A percentile compares a stretch with the other conserved stretches of the same genome.
These are phyloP conservation scores for Cercospora berteroae DNA, from an alignment of 2,329 filamentous ascomycete species.

Conservation along the genomic window DNA sequence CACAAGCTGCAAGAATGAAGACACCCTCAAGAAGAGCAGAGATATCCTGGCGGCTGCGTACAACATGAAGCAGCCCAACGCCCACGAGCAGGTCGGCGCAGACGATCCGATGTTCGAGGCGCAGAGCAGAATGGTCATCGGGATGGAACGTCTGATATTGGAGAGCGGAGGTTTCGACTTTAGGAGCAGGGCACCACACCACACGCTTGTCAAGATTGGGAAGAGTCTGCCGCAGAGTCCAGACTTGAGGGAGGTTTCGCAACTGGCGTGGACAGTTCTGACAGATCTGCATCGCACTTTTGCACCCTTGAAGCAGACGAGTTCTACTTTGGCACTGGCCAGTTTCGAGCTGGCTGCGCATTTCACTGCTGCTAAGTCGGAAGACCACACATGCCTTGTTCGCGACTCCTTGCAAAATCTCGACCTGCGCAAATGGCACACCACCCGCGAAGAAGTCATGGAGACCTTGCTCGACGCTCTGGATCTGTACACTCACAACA, in stretches of 20 bases:
- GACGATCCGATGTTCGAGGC: constrained; percentile 84
- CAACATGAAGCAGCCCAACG: constrained; percentile 67
- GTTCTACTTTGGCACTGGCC: constrained; percentile 78
- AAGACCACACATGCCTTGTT: constrained; percentile 22
- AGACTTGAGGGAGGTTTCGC: constrained; percentile 35
- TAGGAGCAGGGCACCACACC: constrained; percentile 81
- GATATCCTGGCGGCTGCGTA: constrained; percentile 90
- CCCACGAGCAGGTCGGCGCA: constrained; percentile 67
- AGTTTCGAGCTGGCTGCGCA: constrained; percentile 77
- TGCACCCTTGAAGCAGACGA: constrained; percentile 84
- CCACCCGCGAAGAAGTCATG: constrained; percentile 49
- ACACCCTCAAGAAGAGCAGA: constrained; percentile 92
- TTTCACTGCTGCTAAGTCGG: constrained; percentile 44
- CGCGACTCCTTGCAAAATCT: constrained; percentile 38
- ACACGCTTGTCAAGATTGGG: constrained; percentile 73
- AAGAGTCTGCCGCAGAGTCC: constrained; percentile 47
- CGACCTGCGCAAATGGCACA: constrained; percentile 49
- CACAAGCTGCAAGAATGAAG: constrained; percentile 94
- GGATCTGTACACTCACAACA: constrained; percentile 87
- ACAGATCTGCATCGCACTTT: constrained; percentile 93
- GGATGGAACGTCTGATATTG: constrained; percentile 86
- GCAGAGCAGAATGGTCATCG: constrained; percentile 77
- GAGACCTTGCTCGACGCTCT: constrained; percentile 89
- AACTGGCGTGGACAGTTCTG: constrained; percentile 76
- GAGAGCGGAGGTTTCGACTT: constrained; percentile 95